Evolutionary conservation across 192 early-diverging fungal species (phyloP).

Genomic region (Mortierella claussenii): DNA sequence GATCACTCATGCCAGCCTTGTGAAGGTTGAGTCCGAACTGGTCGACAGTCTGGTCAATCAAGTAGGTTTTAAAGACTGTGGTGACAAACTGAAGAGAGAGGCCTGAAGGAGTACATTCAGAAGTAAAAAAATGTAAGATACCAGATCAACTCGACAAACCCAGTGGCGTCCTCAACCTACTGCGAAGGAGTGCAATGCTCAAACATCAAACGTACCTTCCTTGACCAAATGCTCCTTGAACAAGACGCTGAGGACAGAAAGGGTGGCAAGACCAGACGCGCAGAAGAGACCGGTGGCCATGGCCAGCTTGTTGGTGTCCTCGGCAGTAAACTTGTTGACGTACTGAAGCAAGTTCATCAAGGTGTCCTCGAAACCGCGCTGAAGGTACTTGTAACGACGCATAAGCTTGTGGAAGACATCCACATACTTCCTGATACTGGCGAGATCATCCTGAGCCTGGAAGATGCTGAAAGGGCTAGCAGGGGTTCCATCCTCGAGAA

Average conservation of each 20-base stretch:
- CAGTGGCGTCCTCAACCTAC: too few species aligned
- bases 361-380: conserved; percentile 86
- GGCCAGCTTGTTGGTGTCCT: conserved; percentile 84
- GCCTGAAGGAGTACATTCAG: too few species aligned
- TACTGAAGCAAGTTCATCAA: conserved; percentile 86
- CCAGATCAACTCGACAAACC: too few species aligned
- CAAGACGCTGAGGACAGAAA: conserved; percentile 79
- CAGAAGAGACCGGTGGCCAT: conserved; percentile 80
- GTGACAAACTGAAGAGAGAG: conserved; percentile 87
- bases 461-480: conserved; percentile 87
- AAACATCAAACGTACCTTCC: conserved; percentile 65
- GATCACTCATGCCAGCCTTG: conserved; percentile 76
- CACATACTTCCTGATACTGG: conserved; percentile 78
- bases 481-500: conserved; percentile 80
- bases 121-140: background rate
- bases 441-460: conserved; percentile 72
- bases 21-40: conserved; percentile 79
- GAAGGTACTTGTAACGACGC: conserved; percentile 94
- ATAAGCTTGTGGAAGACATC: conserved; percentile 91
- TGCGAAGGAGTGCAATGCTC: too few species aligned
- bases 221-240: conserved; percentile 96
- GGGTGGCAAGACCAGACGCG: conserved; percentile 71
- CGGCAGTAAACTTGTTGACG: conserved; percentile 87
- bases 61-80: conserved; percentile 80
- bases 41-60: conserved; percentile 79